Evolutionary conservation across 2,329 filamentous ascomycete genomes (phyloP), one percentile per base, ranked within the genome.

Genomic region (Nemania bipapillata): DNA sequence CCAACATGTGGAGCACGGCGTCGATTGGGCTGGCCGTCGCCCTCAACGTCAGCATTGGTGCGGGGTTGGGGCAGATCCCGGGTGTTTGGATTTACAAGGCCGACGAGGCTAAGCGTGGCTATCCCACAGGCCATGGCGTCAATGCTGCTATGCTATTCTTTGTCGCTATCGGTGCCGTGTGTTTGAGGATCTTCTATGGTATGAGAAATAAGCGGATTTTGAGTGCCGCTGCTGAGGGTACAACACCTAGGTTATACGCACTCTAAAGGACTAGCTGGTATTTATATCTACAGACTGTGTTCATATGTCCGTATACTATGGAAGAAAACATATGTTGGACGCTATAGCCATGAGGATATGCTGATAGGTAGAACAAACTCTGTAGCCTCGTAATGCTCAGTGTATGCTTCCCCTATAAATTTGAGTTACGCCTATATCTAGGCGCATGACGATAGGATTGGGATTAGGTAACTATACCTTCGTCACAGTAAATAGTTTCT

Each of bases 41-140:
- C 0, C 79, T 93, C 69, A 92, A 92, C 70, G 86, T 92, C 17
- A 89, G 87, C 1, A 84, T 91, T 32, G 85, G 85, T 56, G 90
- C 89, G 0, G 90, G 89, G 0, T 84, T 90, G 0, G 90, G 91
- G 0, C 90, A 92, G 77, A 92, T 93, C 47, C 86, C 88, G 0
- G 91, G 90, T 0, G 89, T 92, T 0, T 93, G 90, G 90, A 92
- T 92, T 69, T 92, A 92, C 79, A 90, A 90, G 75, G 83, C 86
- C 0, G 80, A 86, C 11, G 89, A 93, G 77, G 85, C 84, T 20
- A 77, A 80, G 24, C 79, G 73, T 9, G 90, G 91, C 0, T 92
- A 91, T 76, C 89, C 89, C 0, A 92, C 90, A 0, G 91, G 91
- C 0, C 90, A 92, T 75, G 82, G 85, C 1, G 82, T 81, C 0